Conservation (phyloP, 169 alveolate species). For the Plasmodium vinckei region DNA sequence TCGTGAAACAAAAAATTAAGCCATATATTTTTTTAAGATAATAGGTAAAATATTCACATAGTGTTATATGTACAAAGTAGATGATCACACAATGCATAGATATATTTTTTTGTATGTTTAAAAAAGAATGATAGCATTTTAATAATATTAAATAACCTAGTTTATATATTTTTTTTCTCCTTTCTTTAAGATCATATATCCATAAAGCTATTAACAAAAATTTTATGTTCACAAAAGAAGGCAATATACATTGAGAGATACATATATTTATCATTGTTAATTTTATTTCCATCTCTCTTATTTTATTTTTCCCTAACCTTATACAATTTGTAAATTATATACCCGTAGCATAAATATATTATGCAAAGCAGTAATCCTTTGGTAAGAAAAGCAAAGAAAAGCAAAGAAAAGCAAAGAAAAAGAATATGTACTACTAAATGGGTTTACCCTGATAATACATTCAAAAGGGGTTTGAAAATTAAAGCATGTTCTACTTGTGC, state of each 20-base stretch:
- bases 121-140: neutral
- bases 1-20: too few relatives aligned
- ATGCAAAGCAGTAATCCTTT: constrained; percentile 66
- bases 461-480: too few relatives aligned
- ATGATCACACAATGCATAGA: too few relatives aligned
- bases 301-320: neutral
- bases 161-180: neutral
- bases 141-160: neutral
- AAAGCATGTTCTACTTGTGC: too few relatives aligned
- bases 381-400: constrained; percentile 38
- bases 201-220: neutral
- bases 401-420: constrained; percentile 2
- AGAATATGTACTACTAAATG: neutral
- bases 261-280: neutral
- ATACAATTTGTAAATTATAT: neutral
- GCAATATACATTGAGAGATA: neutral
- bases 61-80: neutral
- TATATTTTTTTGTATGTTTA: neutral
- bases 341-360: constrained; percentile 7
- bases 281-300: neutral
- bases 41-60: neutral
- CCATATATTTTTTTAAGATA: neutral
- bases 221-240: neutral
- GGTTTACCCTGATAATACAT: too few relatives aligned
- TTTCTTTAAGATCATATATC: neutral